Conservation (phyloP, 2,329 filamentous ascomycete species). For the Anisogramma anomala region DNA sequence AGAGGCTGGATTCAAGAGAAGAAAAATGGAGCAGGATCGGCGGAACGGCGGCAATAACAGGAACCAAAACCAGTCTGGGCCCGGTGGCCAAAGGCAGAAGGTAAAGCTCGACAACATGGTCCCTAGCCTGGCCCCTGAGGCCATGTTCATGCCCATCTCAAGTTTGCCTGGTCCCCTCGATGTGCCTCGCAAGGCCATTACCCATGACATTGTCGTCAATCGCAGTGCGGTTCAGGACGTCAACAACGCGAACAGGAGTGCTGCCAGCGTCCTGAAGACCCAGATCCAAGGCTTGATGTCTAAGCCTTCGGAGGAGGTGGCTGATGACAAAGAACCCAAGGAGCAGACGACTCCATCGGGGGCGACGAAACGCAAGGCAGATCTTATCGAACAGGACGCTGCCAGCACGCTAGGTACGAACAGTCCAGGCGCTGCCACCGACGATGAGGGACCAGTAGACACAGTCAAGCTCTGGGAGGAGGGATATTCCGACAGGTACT, state of each 20-base stretch:
- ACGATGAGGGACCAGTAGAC: constrained; percentile 59
- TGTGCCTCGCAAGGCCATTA: constrained; percentile 43
- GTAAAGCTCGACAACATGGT: constrained; percentile 16
- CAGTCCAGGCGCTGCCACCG: constrained; percentile 30
- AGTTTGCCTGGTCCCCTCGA: constrained; percentile 40
- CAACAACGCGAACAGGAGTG: constrained; percentile 84
- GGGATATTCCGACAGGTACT: constrained; percentile 90
- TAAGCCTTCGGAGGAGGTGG: constrained; percentile 14
- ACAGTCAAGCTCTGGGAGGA: constrained; percentile 88
- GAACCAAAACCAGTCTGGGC: constrained; percentile 22
- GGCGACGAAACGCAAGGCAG: constrained; percentile 67
- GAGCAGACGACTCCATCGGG: constrained; percentile 34
- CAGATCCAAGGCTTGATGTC: constrained; percentile 48
- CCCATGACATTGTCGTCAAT: constrained; percentile 82
- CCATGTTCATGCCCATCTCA: constrained; percentile 27
- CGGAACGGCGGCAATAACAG: constrained; percentile 23
- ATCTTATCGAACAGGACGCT: constrained; percentile 50
- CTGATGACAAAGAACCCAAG: constrained; percentile 10
- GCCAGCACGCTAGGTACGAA: constrained; percentile 48
- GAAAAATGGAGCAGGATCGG: constrained; percentile 56
- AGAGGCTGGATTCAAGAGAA: constrained; percentile 66
- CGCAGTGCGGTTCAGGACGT: constrained; percentile 53
- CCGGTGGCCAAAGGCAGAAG: constrained; percentile 14
- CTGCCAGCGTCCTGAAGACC: constrained; percentile 77
- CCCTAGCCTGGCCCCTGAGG: constrained; percentile 14